Conservation (phyloP, 2,329 filamentous ascomycete species). For the Ceratocystis huliohia region DNA sequence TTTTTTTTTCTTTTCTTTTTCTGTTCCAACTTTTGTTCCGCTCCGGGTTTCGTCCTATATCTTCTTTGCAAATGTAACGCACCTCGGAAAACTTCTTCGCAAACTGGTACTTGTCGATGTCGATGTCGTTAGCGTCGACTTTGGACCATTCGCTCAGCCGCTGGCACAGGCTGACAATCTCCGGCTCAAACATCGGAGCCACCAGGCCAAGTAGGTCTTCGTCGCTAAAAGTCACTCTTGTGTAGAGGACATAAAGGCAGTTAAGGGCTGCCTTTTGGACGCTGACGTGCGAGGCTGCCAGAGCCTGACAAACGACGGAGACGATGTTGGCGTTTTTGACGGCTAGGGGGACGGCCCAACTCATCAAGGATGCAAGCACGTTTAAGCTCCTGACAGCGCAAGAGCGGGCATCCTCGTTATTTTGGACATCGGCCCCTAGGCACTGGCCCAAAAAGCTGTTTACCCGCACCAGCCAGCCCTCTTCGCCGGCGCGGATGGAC, state of each 20-base stretch:
- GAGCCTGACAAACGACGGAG: conserved; percentile 54
- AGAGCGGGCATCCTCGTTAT: conserved; percentile 52
- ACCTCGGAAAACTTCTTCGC: conserved; percentile 92
- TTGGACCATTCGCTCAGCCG: conserved; percentile 69
- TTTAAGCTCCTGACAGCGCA: conserved; percentile 67
- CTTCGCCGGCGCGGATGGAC: conserved; percentile 60
- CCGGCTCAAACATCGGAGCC: conserved; percentile 63
- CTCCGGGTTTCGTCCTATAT: neutral
- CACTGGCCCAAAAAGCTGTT: conserved; percentile 63
- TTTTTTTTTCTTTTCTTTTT: too few relatives aligned
- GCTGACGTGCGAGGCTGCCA: conserved; percentile 56
- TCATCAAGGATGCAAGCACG: conserved; percentile 64
- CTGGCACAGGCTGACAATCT: conserved; percentile 57
- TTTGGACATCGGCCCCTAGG: conserved; percentile 50
- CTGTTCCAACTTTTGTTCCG: too few relatives aligned
- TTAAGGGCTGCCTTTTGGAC: conserved; percentile 72
- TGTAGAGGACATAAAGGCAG: conserved; percentile 71
- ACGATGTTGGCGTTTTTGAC: conserved; percentile 60
- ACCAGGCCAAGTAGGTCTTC: conserved; percentile 68
- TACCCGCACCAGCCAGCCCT: conserved; percentile 78
- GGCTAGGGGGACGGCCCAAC: conserved; percentile 78
- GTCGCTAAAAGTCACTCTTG: conserved; percentile 58
- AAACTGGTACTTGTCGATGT: conserved; percentile 83
- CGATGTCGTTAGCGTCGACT: conserved; percentile 68
- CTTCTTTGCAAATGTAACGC: conserved; percentile 24